Base-by-base conservation (phyloP, 345 rosid species). In the Lepidium africanum region DNA sequence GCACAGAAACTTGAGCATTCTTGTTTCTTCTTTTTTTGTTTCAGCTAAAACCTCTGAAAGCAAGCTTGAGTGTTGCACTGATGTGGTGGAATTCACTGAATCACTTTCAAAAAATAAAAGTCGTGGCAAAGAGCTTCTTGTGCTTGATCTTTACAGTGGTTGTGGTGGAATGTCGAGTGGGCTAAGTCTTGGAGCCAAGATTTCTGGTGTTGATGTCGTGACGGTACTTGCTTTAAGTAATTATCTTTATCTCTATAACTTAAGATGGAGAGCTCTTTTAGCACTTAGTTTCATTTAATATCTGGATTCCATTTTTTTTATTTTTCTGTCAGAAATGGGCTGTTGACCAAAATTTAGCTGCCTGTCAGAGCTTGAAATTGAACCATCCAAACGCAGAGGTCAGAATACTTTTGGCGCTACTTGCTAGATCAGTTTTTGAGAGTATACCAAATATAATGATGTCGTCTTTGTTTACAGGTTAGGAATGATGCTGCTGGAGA, bases 81-180 rank as follows among this genome's bases (percentile, higher is more conserved):
- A 79, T 46, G 60, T 45, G 55, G 32, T 63, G 23, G 66, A 50
- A 42, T 51, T 68, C 67, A 61, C 69, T 15, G 58, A 51, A n/a
- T 11, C 57, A 54, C 36, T 17, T 68, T 61, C 48, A 59, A 57
- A 37, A 39, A 14, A 64, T 50, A 85, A 75, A 49, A 42, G 49
- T 67, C 45, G 23, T 69, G 79, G 81, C 79, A 63, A 68, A 49
- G 83, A 83, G 62, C 75, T 93, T 48, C 52, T 59, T 8, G 78
- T 93, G 21, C 84, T 90, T 72, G 98, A 93, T 85, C 85, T 90
- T 55, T 93, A 84, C 80, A 81, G 90, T 73, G 98, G 98, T 32
- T 90, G 98, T 80, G 97, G 98, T 73, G 98, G 98, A 81, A 90
- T 93, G 98, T 90, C 98, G 37, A 90, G 90, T 56, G 97, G 98